These are phyloP conservation scores for Venturiaceae sp. DNA, from an alignment of 2,329 filamentous ascomycete species.

Conservation along the genomic window DNA sequence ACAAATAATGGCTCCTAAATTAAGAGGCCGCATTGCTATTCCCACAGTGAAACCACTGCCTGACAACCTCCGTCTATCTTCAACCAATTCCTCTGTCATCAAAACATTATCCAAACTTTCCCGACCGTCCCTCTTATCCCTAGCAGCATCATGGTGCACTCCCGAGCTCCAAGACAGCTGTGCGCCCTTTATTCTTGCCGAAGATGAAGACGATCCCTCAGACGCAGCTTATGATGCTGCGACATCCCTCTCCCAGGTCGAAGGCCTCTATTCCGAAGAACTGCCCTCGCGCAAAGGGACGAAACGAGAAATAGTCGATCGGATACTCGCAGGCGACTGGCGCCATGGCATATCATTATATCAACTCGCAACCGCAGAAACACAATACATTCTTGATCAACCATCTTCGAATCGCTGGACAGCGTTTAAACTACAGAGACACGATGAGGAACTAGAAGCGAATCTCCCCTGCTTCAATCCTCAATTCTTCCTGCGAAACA, in stretches of 20 bases:
- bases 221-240: slow-evolving; percentile 62
- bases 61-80: slow-evolving; percentile 59
- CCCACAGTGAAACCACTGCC: slow-evolving; percentile 64
- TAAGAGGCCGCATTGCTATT: slow-evolving; percentile 40
- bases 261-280: slow-evolving; percentile 34
- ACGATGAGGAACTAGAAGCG: slow-evolving; percentile 23
- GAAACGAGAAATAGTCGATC: slow-evolving; percentile 45
- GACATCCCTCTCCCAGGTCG: slow-evolving; percentile 54
- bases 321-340: slow-evolving; percentile 49
- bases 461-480: slow-evolving; percentile 64
- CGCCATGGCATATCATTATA: slow-evolving; percentile 43
- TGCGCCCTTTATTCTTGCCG: slow-evolving; percentile 45
- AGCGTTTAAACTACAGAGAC: slow-evolving; percentile 34
- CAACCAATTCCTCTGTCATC: slow-evolving; percentile 52
- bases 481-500: slow-evolving; percentile 65
- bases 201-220: slow-evolving; percentile 43
- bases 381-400: slow-evolving; percentile 44
- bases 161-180: slow-evolving; percentile 52
- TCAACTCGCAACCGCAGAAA: slow-evolving; percentile 45
- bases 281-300: slow-evolving; percentile 34
- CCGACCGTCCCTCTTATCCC: slow-evolving; percentile 58
- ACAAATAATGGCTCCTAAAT: slow-evolving; percentile 10
- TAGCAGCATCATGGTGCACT: slow-evolving; percentile 70
- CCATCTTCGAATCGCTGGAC: slow-evolving; percentile 42
- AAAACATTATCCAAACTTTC: slow-evolving; percentile 63